Base-by-base conservation (phyloP, 2,329 filamentous ascomycete species). In the Plenodomus biglobosus region DNA sequence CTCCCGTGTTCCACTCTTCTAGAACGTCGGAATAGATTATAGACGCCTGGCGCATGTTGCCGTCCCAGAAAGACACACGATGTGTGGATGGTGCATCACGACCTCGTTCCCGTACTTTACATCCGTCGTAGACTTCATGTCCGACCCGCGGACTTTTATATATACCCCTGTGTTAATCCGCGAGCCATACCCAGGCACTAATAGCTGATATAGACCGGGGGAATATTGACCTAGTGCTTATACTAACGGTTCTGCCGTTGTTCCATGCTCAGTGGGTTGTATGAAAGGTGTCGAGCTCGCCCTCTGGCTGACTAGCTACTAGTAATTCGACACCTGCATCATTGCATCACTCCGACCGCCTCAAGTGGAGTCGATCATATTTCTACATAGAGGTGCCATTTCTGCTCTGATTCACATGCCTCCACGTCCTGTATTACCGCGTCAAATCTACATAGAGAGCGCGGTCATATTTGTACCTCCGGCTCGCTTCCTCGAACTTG, bases 81-180 rank as follows among this genome's bases (percentile, higher is more conserved):
- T 38, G 47, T 38, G 36, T 22, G 39, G 35, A 48, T 44, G 50
- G 47, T 38, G 46, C 43, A 38, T 36, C 37, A 38, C 42, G 22
- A 7, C 38, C 43, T 38, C 17, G 20, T 54, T 32, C 27, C 15
- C 8, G 27, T 11, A 32, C 8, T 15, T 15, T 32, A 15, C 3
- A 32, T 32, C 46, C 44, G 57, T 56, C 53, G 52, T 57, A 56
- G 38, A 53, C 54, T 57, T 62, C 55, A 61, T 48, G 50, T 50
- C 43, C 55, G 40, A 56, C 53, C 52, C 53, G 43, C 53, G 49
- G 52, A 40, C 45, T 48, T 54, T 61, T 64, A 59, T 61, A 61
- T 59, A 66, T 61, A 68, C 57, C 62, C 67, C 50, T 56, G 62
- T 59, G 62, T 53, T 52, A 61, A 67, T 67, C 61, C 54, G 53